Base-by-base conservation (phyloP, 129 eudicot genomes). In the Dittrichia graveolens region DNA sequence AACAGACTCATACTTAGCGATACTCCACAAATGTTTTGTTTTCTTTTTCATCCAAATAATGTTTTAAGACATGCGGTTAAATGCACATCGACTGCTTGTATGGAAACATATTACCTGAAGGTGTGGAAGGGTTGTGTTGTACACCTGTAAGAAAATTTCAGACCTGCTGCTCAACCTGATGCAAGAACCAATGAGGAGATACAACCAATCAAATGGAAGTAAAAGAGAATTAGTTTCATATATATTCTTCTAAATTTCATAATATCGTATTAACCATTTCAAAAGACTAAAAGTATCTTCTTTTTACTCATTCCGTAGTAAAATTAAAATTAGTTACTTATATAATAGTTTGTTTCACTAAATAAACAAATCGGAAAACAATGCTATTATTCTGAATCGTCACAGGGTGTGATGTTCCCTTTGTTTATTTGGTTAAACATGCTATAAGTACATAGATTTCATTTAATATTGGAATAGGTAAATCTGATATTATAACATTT, bases 151-250 rank as follows among this genome's bases (percentile, higher is more conserved):
- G 60, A 93, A 67, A 67, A 83, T 16, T 34, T 77, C 73, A n/a
- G 89, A 89, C 81, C 77, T 87, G 58, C 59, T 72, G 59, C 87
- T 76, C 66, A 89, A 84, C 87, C 98, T 93, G 95, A 73, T 64
- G 41, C 59, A 67, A 54, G 39, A 69, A 80, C 39, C n/a, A 77
- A 19, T 16, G 48, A 63, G 5, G 6, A 13, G 48, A 48, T 31
- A 6, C 35, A 72, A 5, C 45, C 24, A 44, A 37, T 71, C 7
- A 62, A 13, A 59, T 47, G 13, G 13, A 10, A 35, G 43, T 0
- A 59, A 19, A n/a, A 24, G 12, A 35, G 6, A 4, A 54, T 15
- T 54, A 16, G 5, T 7, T 52, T 2, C 34, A 18, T 54, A 7
- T 6, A 15, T 54, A 6, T 54, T 14, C 58, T 13, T 58, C 64